Evolutionary conservation across 768 basidiomycete species (phyloP).

Genomic region (Rhodotorula toruloides): DNA sequence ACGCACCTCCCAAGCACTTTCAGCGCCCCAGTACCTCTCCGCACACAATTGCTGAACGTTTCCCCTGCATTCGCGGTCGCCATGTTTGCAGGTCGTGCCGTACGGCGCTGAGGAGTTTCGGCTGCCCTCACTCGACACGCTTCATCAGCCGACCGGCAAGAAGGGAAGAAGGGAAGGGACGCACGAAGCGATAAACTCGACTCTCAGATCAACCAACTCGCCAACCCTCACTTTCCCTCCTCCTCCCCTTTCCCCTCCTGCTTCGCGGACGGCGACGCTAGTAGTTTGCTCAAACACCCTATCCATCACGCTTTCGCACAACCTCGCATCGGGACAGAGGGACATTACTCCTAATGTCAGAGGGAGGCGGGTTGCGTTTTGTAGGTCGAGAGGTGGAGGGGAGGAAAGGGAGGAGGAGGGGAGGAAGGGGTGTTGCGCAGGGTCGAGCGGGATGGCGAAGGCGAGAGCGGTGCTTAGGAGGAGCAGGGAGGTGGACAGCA

Average conservation of each 20-base stretch:
- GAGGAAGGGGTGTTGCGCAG: constrained; percentile 6
- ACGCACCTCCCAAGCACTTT: constrained; percentile 7
- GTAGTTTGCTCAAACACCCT: constrained; percentile 54
- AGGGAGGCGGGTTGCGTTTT: constrained; percentile 47
- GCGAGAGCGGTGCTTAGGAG: no score
- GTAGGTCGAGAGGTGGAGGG: not conserved
- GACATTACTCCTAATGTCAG: constrained; percentile 62
- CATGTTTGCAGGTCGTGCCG: constrained; percentile 79
- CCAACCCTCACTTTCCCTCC: constrained; percentile 47
- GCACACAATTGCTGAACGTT: constrained; percentile 85
- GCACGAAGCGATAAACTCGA: constrained; percentile 71
- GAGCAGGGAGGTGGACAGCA: no score
- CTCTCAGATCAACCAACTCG: constrained; percentile 61
- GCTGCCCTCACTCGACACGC: constrained; percentile 47
- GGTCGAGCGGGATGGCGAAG: no score
- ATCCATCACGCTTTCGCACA: constrained; percentile 74
- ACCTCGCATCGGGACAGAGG: constrained; percentile 71
- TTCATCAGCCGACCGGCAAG: not conserved
- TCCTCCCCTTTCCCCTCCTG: no score
- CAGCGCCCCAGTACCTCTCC: constrained; percentile 49
- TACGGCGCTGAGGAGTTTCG: constrained; percentile 62
- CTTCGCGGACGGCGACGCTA: not conserved
- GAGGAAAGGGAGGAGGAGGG: not conserved
- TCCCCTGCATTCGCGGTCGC: constrained; percentile 72
- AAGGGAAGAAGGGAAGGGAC: constrained; percentile 43